Percentiles rank a stretch among this genome's conserved stretches.
Conservation (phyloP, 192 early-diverging fungal species). For the Backusella tarrabulga region DNA sequence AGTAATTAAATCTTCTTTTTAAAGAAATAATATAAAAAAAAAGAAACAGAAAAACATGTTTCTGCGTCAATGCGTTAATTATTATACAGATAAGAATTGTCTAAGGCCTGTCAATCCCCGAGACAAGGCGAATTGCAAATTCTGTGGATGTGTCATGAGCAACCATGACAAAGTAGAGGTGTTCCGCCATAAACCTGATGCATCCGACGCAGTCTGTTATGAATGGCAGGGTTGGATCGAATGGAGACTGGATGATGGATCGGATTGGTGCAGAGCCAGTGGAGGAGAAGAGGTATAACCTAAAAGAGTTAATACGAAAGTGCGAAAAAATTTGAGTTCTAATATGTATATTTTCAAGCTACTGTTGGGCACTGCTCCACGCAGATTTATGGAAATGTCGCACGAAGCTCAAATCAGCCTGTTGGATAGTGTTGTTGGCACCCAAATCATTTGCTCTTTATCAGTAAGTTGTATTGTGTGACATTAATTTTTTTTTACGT, state of each 20-base stretch:
- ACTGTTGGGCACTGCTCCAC: neutral
- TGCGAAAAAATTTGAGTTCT: neutral
- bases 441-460: constrained; percentile 14
- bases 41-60: neutral
- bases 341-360: neutral
- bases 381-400: constrained; percentile 14
- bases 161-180: neutral
- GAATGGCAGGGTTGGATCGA: constrained; percentile 20
- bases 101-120: neutral
- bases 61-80: neutral
- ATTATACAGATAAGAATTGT: constrained; percentile 16
- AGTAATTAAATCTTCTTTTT: neutral
- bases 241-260: constrained; percentile 30
- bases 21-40: neutral
- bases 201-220: neutral
- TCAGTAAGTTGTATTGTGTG: constrained; percentile 16
- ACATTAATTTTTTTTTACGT: constrained; percentile 13
- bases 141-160: neutral
- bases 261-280: neutral
- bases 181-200: neutral
- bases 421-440: constrained; percentile 17
- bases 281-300: constrained; percentile 27
- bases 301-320: neutral
- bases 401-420: constrained; percentile 8
- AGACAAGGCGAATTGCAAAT: neutral